A percentile compares a stretch with the other conserved stretches of the same genome.
These are phyloP conservation scores for Colletotrichum theobromicola DNA, from an alignment of 2,329 filamentous ascomycete genomes.

Conservation along the genomic window DNA sequence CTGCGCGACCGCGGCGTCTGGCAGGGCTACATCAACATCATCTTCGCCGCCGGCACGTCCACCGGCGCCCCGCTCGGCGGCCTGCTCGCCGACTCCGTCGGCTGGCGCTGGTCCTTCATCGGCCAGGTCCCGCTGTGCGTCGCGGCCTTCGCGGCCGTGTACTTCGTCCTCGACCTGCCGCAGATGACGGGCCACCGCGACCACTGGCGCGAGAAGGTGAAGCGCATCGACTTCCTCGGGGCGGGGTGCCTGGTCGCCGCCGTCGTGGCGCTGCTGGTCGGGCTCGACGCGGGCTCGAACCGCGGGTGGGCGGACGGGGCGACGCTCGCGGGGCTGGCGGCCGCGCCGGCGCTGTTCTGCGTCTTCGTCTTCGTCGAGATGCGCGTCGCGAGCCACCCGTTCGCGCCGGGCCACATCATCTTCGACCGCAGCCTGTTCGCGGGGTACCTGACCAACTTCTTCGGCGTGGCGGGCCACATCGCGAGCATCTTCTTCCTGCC, in stretches of 20 bases:
- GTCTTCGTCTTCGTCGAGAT: conserved; percentile 74
- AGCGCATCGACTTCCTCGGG: conserved; percentile 75
- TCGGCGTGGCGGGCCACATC: conserved; percentile 63
- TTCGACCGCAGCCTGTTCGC: conserved; percentile 70
- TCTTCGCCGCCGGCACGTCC: conserved; percentile 72
- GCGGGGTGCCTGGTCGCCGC: conserved; percentile 69
- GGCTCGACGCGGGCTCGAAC: conserved; percentile 77
- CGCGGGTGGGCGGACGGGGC: conserved; percentile 66
- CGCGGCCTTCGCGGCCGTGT: conserved; percentile 68
- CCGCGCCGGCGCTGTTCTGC: conserved; percentile 64
- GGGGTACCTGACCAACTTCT: conserved; percentile 76
- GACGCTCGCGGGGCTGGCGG: conserved; percentile 61
- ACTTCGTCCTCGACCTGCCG: conserved; percentile 67
- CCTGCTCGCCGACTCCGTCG: conserved; percentile 72
- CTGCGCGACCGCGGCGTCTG: conserved; percentile 73
- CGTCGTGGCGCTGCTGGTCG: conserved; percentile 69
- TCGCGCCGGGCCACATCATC: conserved; percentile 77
- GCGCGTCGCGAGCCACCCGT: conserved; percentile 71
- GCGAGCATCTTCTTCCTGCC: conserved; percentile 75
- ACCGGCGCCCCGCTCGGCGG: conserved; percentile 75
- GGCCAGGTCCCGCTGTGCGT: conserved; percentile 73
- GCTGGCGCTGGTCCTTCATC: conserved; percentile 79
- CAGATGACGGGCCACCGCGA: conserved; percentile 56
- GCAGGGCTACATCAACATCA: conserved; percentile 76
- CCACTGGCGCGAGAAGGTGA: conserved; percentile 70